phyloP scores from a whole-genome alignment of 2,329 filamentous ascomycete species.

The Xylariaceae sp. region DNA sequence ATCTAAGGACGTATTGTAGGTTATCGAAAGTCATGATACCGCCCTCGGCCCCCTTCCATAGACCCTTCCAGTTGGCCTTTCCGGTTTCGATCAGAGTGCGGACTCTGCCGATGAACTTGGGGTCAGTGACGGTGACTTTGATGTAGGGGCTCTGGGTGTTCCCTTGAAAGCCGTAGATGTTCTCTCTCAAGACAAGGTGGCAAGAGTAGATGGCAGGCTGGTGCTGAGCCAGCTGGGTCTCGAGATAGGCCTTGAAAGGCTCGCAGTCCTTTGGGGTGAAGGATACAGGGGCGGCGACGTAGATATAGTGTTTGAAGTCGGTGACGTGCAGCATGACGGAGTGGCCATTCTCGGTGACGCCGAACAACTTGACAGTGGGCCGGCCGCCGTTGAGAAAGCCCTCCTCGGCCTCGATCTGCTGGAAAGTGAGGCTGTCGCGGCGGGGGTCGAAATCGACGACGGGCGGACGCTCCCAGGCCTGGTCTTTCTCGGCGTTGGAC shows the following conservation, averaged over 20 bases:
- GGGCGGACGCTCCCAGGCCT: slow-evolving; percentile 74
- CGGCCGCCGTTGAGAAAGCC: slow-evolving; percentile 74
- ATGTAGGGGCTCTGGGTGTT: slow-evolving; percentile 89
- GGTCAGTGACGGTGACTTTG: slow-evolving; percentile 89
- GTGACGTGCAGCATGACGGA: slow-evolving; percentile 94
- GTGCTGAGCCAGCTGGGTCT: slow-evolving; percentile 72
- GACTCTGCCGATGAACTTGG: slow-evolving; percentile 76
- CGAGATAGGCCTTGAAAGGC: slow-evolving; percentile 75
- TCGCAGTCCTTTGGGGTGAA: slow-evolving; percentile 79
- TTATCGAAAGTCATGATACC: slow-evolving; percentile 91
- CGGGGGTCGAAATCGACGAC: slow-evolving; percentile 52
- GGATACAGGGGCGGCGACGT: slow-evolving; percentile 79
- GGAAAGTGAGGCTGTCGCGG: slow-evolving; percentile 76
- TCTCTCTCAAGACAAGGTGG: slow-evolving; percentile 79
- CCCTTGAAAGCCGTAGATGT: slow-evolving; percentile 90
- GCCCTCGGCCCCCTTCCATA: slow-evolving; percentile 71
- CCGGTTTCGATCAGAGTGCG: slow-evolving; percentile 72
- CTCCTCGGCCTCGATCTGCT: slow-evolving; percentile 94
- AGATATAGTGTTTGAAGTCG: slow-evolving; percentile 94
- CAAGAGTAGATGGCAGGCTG: slow-evolving; percentile 76
- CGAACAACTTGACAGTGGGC: slow-evolving; percentile 85
- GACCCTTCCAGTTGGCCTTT: slow-evolving; percentile 80
- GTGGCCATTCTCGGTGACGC: slow-evolving; percentile 79
- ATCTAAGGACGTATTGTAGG: slow-evolving; percentile 89
- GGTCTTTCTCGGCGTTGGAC: slow-evolving; percentile 87